phyloP scores from a whole-genome alignment of 192 early-diverging fungal genomes.

The Dissophora globulifera region DNA sequence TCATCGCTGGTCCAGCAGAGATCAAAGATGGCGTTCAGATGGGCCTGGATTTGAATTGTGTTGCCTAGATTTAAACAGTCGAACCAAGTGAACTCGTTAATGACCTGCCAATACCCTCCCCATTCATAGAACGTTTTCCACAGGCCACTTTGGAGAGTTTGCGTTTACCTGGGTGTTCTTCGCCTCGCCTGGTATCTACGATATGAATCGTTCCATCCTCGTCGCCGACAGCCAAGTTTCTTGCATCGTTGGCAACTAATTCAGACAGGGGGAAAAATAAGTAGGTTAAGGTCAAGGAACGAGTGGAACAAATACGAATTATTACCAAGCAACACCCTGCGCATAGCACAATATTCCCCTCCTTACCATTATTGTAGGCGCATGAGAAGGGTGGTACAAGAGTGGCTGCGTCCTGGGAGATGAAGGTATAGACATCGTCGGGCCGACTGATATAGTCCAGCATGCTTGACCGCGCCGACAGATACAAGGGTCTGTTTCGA shows the following conservation, averaged over 20 bases:
- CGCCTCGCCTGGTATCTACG: slow-evolving; percentile 64
- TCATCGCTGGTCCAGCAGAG: slow-evolving; percentile 81
- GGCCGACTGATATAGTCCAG: slow-evolving; percentile 37
- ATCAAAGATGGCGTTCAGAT: slow-evolving; percentile 87
- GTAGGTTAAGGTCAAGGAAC: too few relatives aligned
- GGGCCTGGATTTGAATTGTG: slow-evolving; percentile 62
- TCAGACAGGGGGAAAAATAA: too few relatives aligned
- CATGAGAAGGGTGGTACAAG: slow-evolving; percentile 47
- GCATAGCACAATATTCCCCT: too few relatives aligned
- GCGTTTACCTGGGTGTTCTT: slow-evolving; percentile 41
- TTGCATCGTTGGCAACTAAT: slow-evolving; percentile 63
- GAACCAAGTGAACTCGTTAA: too few relatives aligned
- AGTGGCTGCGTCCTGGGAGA: slow-evolving; percentile 32
- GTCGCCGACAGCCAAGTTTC: slow-evolving; percentile 72
- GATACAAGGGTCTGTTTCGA: slow-evolving; percentile 30
- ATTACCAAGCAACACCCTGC: too few relatives aligned
- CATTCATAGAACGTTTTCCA: too few relatives aligned
- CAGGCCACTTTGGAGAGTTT: too few relatives aligned
- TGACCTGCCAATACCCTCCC: too few relatives aligned
- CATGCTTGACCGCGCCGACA: slow-evolving; percentile 29
- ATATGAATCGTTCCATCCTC: slow-evolving; percentile 73
- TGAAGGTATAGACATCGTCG: slow-evolving; percentile 35
- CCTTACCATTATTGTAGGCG: slow-evolving; percentile 42
- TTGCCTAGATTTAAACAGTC: slow-evolving; percentile 1
- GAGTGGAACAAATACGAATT: too few relatives aligned